Base-by-base conservation (phyloP, 345 rosid species). In the Lepidium aucheri region DNA sequence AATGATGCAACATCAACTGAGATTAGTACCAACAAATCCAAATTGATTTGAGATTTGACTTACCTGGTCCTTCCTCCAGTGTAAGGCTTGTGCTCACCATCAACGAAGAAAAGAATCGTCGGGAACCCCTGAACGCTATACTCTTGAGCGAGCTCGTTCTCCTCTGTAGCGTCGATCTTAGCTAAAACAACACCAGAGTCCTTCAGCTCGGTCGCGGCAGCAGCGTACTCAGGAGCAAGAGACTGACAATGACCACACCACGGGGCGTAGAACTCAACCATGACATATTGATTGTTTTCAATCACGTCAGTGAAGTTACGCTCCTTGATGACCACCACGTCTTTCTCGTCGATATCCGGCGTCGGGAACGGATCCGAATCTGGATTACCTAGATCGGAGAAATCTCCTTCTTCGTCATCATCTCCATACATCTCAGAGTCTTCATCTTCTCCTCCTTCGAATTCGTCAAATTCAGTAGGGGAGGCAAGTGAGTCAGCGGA, bases 221-320 rank as follows among this genome's bases (percentile, higher is more conserved):
- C 96, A 6, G 97, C 96, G 13, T 91, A 95, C 67, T 95, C 99
- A 10, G 99, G 99, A 68, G 99, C 97, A 54, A 94, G 77, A 33
- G 96, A 75, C 75, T 94, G 95, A 68, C 99, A 94, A 58, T 94
- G 97, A 2, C 99, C 99, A 49, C 99, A 95, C 99, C 99, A 95
- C 5, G 99, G 95, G 8, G 99, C 97, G 77, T 95, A 95, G 77
- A 95, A 95, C 65, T 95, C 97, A 14, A 95, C 95, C 97, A 95
- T 79, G 15, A 91, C 99, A 73, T 77, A 91, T 75, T 79, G 78
- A 59, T 87, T 80, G 3, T 80, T 84, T 78, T 77, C 81, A 12
- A 88, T 66, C 68, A 83, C 70, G 28, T 83, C 87, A 20, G 80
- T 87, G 83, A 95, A 88, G 69, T 95, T 95, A 4, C 91, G 63